Percentiles rank a stretch among this genome's conserved stretches.
phyloP scores from a whole-genome alignment of 192 early-diverging fungal species.

The Podila epicladia region DNA sequence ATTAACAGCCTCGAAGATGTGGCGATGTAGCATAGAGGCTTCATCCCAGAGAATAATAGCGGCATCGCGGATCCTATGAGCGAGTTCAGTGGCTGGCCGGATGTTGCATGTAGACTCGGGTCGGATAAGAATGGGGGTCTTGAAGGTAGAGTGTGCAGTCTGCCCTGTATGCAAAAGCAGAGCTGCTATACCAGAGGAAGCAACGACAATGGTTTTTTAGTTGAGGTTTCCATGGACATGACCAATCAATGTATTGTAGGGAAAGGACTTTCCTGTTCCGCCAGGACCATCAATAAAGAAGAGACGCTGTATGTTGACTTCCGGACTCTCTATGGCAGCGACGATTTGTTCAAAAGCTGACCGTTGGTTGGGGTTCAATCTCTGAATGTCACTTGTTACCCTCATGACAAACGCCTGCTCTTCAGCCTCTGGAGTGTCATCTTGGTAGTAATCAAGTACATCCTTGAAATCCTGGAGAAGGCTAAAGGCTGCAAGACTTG shows the following conservation, averaged over 20 bases:
- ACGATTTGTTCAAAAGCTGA: background rate
- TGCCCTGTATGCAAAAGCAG: constrained; percentile 25
- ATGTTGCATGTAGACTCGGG: constrained; percentile 20
- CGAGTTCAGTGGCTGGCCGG: background rate
- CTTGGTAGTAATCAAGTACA: too few relatives aligned
- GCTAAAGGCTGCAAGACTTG: too few relatives aligned
- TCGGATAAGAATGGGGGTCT: constrained; percentile 34
- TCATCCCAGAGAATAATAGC: constrained; percentile 51
- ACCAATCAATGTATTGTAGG: constrained; percentile 30
- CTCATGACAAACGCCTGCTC: too few relatives aligned
- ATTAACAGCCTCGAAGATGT: constrained; percentile 33
- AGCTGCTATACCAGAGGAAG: constrained; percentile 43
- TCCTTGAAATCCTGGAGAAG: too few relatives aligned
- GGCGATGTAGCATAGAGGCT: constrained; percentile 25
- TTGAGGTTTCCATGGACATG: background rate
- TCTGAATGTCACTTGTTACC: too few relatives aligned
- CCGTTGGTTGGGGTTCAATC: too few relatives aligned
- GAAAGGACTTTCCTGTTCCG: constrained; percentile 31
- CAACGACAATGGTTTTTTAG: constrained; percentile 21
- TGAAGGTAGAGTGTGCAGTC: constrained; percentile 50
- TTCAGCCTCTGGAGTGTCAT: too few relatives aligned
- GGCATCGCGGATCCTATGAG: background rate
- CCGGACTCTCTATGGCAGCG: background rate
- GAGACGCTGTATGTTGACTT: background rate
- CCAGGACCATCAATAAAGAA: constrained; percentile 32